Conservation (phyloP, 1,284 basidiomycete genomes). For the Porogramme epimiltina region DNA sequence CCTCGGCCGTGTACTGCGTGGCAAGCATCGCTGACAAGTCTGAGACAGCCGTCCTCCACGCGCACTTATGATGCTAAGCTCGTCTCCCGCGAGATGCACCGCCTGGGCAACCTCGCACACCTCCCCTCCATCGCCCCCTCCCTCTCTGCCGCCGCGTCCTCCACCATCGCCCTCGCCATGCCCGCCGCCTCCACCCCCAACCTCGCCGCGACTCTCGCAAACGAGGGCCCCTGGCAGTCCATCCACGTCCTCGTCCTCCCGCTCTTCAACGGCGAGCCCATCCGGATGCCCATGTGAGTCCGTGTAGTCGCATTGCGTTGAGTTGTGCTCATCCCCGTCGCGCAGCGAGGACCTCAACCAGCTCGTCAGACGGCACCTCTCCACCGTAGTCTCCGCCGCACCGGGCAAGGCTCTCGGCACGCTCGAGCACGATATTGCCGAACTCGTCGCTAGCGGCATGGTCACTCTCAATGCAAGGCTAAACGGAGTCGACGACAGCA, state of each 20-base stretch:
- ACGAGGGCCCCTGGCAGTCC: slow-evolving; percentile 75
- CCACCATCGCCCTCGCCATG: slow-evolving; percentile 24
- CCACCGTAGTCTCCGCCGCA: slow-evolving; percentile 61
- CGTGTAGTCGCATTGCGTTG: neutral
- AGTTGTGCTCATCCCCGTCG: neutral
- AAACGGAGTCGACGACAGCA: slow-evolving; percentile 69
- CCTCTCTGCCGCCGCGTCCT: slow-evolving; percentile 38
- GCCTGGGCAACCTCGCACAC: slow-evolving; percentile 61
- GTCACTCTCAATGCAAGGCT: slow-evolving; percentile 90
- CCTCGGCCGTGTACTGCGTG: neutral
- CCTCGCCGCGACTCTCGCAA: slow-evolving; percentile 21
- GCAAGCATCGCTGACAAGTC: slow-evolving; percentile 6
- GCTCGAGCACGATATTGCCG: slow-evolving; percentile 80
- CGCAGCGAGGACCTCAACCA: slow-evolving; percentile 85
- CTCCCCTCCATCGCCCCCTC: slow-evolving; percentile 40
- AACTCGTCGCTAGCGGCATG: slow-evolving; percentile 88
- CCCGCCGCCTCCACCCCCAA: slow-evolving; percentile 8
- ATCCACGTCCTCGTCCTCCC: slow-evolving; percentile 88
- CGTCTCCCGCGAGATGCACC: slow-evolving; percentile 78
- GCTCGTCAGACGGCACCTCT: slow-evolving; percentile 78
- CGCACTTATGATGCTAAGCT: slow-evolving; percentile 74
- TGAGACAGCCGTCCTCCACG: slow-evolving; percentile 45
- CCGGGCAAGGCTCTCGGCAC: slow-evolving; percentile 65
- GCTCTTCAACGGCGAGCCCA: slow-evolving; percentile 88
- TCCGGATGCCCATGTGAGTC: slow-evolving; percentile 82